Evolutionary conservation across 2,329 filamentous ascomycete species (phyloP).

Genomic region (Cladorrhinum sp.): DNA sequence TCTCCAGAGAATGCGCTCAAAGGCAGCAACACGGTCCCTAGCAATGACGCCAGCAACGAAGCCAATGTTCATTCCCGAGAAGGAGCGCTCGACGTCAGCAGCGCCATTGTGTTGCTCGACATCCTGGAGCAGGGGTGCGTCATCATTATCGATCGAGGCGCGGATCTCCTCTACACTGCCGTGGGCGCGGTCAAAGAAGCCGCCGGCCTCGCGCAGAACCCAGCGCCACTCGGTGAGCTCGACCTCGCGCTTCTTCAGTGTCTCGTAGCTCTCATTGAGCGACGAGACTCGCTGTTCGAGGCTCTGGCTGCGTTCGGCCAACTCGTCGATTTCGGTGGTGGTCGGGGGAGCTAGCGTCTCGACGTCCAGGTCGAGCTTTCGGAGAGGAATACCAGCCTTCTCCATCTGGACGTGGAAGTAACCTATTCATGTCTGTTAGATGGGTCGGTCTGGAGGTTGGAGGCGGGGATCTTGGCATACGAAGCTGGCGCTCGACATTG

Average conservation of each 20-base stretch:
- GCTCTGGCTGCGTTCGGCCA: conserved; percentile 86
- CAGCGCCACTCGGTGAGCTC: conserved; percentile 98
- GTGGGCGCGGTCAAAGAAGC: conserved; percentile 95
- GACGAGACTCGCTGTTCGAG: conserved; percentile 88
- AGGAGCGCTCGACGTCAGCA: conserved; percentile 74
- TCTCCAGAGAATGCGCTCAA: conserved; percentile 96
- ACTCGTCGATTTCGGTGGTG: conserved; percentile 92
- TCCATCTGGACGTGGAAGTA: conserved; percentile 97
- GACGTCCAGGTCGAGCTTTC: conserved; percentile 86
- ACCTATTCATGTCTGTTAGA: conserved; percentile 47
- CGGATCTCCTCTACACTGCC: conserved; percentile 96
- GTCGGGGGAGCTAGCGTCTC: conserved; percentile 83
- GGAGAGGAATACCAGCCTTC: conserved; percentile 79
- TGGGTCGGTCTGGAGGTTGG: not conserved
- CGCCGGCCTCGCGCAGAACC: conserved; percentile 92
- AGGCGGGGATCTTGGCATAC: conserved; percentile 53
- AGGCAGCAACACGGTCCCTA: conserved; percentile 86
- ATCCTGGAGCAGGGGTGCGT: conserved; percentile 89
- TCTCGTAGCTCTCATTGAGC: conserved; percentile 97
- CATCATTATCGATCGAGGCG: conserved; percentile 82
- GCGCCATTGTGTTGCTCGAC: conserved; percentile 75
- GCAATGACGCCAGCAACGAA: conserved; percentile 96
- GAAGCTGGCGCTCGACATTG: conserved; percentile 96
- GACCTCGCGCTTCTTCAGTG: conserved; percentile 93
- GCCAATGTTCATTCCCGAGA: conserved; percentile 97